Base-by-base conservation (phyloP, 441 rosid genomes). In the Biscutella laevigata region DNA sequence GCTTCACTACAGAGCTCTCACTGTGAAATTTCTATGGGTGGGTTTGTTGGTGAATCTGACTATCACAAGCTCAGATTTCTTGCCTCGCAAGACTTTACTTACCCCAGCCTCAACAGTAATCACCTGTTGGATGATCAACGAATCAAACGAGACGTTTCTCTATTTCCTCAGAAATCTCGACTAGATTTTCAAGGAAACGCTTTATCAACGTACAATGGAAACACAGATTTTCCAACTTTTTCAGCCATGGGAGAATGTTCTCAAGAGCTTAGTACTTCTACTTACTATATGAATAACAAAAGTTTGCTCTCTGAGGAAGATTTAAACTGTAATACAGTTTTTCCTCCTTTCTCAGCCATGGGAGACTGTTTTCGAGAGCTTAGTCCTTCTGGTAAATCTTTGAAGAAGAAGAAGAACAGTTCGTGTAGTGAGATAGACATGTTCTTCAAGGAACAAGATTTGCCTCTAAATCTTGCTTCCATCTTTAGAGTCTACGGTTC, bases 401-500 rank as follows among this genome's bases (percentile, higher is more conserved):
- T n/a, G n/a, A n/a, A n/a, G n/a, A n/a, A n/a, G n/a, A n/a, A n/a
- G n/a, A n/a, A n/a, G n/a, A n/a, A n/a, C n/a, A n/a, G n/a, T n/a
- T n/a, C n/a, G n/a, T n/a, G n/a, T n/a, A n/a, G n/a, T n/a, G n/a
- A n/a, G n/a, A n/a, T n/a, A n/a, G n/a, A n/a, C n/a, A n/a, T n/a
- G n/a, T n/a, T n/a, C n/a, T n/a, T n/a, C n/a, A n/a, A n/a, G n/a
- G n/a, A n/a, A n/a, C n/a, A n/a, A n/a, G n/a, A n/a, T n/a, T n/a
- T 66, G 43, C 39, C 61, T 30, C 58, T 75, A 55, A 36, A 49
- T 52, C 53, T 70, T 20, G 61, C 28, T 29, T 71, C 79, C 6
- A 48, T 80, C 68, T 67, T 68, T 57, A 75, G 70, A 54, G 55
- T 68, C 11, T 70, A 57, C 29, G 84, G 83, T 34, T 67, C 56